phyloP scores from a whole-genome alignment of 495 filamentous ascomycete genomes.

The Rhypophila decipiens region DNA sequence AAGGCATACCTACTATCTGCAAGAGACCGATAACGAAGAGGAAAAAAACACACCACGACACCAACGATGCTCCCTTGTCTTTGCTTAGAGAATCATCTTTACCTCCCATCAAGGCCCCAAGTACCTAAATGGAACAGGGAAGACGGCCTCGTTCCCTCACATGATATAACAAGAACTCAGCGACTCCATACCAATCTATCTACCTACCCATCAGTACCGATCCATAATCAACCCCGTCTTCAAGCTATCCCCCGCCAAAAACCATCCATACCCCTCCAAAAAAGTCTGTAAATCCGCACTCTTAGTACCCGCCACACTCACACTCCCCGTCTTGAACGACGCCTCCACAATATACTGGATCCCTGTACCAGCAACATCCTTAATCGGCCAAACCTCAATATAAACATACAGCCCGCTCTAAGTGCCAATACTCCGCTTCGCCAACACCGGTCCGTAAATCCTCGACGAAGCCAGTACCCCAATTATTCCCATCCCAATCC shows the following conservation, averaged over 20 bases:
- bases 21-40: too few relatives aligned
- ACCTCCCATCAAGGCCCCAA: too few relatives aligned
- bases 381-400: constrained; percentile 25
- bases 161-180: too few relatives aligned
- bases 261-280: constrained; percentile 15
- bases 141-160: too few relatives aligned
- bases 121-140: too few relatives aligned
- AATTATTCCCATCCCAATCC: constrained; percentile 10
- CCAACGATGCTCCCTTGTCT: too few relatives aligned
- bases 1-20: too few relatives aligned
- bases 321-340: constrained; percentile 19
- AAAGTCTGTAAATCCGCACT: constrained; percentile 2
- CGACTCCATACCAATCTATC: too few relatives aligned
- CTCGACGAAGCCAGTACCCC: constrained; percentile 15
- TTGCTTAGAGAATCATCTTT: too few relatives aligned
- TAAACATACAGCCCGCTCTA: constrained; percentile 18
- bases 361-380: constrained; percentile 3
- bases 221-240: constrained; percentile 21
- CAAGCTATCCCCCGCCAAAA: constrained; percentile 13
- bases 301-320: neutral
- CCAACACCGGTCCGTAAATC: constrained; percentile 20
- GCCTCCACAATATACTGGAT: constrained; percentile 22
- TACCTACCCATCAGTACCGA: too few relatives aligned
- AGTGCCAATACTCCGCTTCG: constrained; percentile 16
- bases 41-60: too few relatives aligned